phyloP scores from a whole-genome alignment of 441 rosid genomes.

The Capsella rubella region DNA sequence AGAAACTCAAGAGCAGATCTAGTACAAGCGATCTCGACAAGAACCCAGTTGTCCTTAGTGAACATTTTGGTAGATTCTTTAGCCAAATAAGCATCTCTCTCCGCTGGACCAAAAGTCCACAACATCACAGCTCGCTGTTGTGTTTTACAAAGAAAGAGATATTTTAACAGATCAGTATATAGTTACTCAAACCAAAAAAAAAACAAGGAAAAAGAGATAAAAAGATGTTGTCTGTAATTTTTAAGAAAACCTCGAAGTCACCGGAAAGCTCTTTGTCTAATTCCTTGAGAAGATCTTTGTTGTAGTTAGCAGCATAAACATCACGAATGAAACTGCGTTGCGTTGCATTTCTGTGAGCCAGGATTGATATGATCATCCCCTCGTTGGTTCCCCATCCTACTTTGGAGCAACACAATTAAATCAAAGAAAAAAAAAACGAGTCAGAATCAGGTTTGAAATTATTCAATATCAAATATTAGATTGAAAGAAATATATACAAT shows the following conservation, averaged over 20 bases:
- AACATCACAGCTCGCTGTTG: constrained; percentile 63
- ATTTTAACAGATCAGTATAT: not conserved
- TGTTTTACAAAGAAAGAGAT: not conserved
- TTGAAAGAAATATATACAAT: not conserved
- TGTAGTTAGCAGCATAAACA: constrained; percentile 63
- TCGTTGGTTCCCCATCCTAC: constrained; percentile 98
- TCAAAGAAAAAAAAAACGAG: not conserved
- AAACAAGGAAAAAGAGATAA: not conserved
- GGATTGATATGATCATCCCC: constrained; percentile 66
- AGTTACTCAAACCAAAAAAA: not conserved
- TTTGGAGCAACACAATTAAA: constrained; percentile 12
- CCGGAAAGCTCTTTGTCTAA: constrained; percentile 78
- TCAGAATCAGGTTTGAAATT: not conserved
- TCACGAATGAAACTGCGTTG: constrained; percentile 70
- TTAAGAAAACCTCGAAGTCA: constrained; percentile 72
- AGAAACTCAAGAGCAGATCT: constrained; percentile 68
- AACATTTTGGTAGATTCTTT: constrained; percentile 77
- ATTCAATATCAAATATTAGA: not conserved
- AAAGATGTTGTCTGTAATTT: not conserved
- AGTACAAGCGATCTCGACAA: constrained; percentile 86
- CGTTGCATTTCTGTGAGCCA: constrained; percentile 76
- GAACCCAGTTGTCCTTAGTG: constrained; percentile 74
- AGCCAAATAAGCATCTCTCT: constrained; percentile 80
- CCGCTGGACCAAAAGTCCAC: constrained; percentile 77
- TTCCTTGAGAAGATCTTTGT: constrained; percentile 75